Evolutionary conservation across 371 early-diverging fungal species (phyloP), one percentile per base, ranked within the genome.

Genomic region (Dichotomocladium elegans): DNA sequence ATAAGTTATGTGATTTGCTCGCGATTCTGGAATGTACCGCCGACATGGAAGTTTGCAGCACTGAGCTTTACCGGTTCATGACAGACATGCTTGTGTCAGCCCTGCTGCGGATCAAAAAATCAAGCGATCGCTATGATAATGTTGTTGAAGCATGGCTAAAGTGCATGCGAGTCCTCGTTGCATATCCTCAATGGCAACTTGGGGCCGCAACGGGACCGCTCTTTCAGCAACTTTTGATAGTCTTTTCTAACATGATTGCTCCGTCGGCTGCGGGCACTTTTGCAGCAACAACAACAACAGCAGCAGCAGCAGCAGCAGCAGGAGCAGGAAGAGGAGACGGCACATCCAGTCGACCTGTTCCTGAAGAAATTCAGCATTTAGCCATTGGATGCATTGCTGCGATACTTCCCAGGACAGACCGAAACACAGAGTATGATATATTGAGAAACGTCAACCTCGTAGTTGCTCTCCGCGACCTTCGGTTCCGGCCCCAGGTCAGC

Each of bases 351-450:
- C 58, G 28, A 9, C 34, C 6, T 6, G 25, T 34, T 3, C 55
- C 66, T 26, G 80, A 80, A 49, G 77, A 77, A 47, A 59, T 68
- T 4, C 68, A 66, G 25, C 61, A 63, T 10, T 37, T 66, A 1
- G 54, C 68, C 4, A 48, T 80, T 3, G 31, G 47, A 24, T 80
- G 78, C 46, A 48, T 80, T 24, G 44, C 64, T 11, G 51, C 64
- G 12, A 41, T 22, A 3, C 30, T 54, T 14, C 54, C 63, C 22
- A 51, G 51, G 12, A 30, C 52, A 40, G 37, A 37, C 3, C n/a
- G n/a, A n/a, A n/a, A n/a, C n/a, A n/a, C n/a, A n/a, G n/a, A n/a
- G n/a, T n/a, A n/a, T n/a, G n/a, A n/a, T n/a, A n/a, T n/a, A n/a
- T n/a, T n/a, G n/a, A n/a, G n/a, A n/a, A 31, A 50, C 30, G 29